Evolutionary conservation across 2,329 filamentous ascomycete species (phyloP), one percentile per base, ranked within the genome.

Genomic region (Venturia asperata): DNA sequence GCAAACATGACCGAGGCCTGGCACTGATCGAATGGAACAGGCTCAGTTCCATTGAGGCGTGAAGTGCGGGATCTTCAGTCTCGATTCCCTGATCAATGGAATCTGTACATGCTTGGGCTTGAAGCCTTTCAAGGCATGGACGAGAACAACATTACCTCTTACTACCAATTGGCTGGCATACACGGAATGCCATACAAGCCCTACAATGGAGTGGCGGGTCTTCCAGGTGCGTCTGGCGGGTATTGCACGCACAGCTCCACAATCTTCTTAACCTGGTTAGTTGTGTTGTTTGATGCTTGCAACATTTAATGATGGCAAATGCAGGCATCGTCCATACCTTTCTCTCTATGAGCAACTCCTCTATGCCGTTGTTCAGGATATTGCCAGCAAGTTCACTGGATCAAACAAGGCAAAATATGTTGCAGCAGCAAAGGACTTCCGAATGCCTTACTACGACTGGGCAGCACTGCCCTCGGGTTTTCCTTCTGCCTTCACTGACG

Each of bases 221-320:
- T 82, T 1, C 82, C 79, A 43, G 78, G 64, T 75, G 80, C 49
- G 11, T 34, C 42, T 47, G 79, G 81, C 24, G 89, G 90, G 30
- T 95, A 93, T 72, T 96, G 91, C 73, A 84, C 85, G 5, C 92
- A 96, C 74, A 83, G 81, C 37, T 91, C 90, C 3, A 85, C 88
- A 42, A 77, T 95, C 17, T 94, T 96, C 72, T 82, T 89, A n/a
- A 83, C 86, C 39, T 96, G 91, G 91, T 91, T 96, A 24, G 88
- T 56, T 19, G 19, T 24, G 3, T 7, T 49, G 3, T 27, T 5
- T 24, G n/a, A 24, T 30, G 6, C 15, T 37, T 13, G 11, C 2
- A 10, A n/a, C 27, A 6, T 37, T 13, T 17, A 10, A 30, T 27
- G 19, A 30, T 56, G 17, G n/a, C 21, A n/a, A 1, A 34, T 90